These are phyloP conservation scores for Trypanosoma cruzi DNA, from an alignment of 208 protist genomes.

Conservation along the genomic window DNA sequence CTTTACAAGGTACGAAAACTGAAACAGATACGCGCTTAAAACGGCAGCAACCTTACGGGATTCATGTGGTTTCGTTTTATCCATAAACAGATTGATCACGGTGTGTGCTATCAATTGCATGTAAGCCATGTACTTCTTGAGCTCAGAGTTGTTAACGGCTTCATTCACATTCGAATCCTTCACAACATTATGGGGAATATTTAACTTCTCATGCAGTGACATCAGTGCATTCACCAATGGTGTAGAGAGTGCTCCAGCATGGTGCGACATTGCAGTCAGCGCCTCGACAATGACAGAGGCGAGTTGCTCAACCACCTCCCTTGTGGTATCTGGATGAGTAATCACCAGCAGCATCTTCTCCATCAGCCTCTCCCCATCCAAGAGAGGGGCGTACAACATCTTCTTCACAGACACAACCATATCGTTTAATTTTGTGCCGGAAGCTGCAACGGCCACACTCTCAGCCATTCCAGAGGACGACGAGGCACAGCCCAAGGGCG, in stretches of 20 bases:
- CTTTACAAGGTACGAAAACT: slow-evolving; percentile 67
- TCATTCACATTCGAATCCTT: slow-evolving; percentile 1
- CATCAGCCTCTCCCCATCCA: slow-evolving; percentile 33
- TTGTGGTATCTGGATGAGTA: slow-evolving; percentile 38
- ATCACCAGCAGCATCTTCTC: slow-evolving; percentile 47
- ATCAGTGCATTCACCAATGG: slow-evolving; percentile 60
- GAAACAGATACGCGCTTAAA: slow-evolving; percentile 73
- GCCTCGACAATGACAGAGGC: slow-evolving; percentile 38
- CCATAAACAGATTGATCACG: slow-evolving; percentile 61
- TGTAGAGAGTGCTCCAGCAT: slow-evolving; percentile 50
- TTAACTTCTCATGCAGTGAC: slow-evolving; percentile 55
- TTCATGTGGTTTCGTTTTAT: slow-evolving; percentile 45
- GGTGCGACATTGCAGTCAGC: slow-evolving; percentile 38
- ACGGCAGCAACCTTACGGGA: slow-evolving; percentile 63
- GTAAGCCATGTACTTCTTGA: slow-evolving; percentile 28
- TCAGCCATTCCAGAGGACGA: not conserved
- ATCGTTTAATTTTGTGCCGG: not conserved
- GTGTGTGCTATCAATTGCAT: slow-evolving; percentile 46
- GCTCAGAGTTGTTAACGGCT: not conserved
- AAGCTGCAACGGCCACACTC: not conserved
- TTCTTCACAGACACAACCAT: slow-evolving; percentile 29
- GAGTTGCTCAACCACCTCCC: slow-evolving; percentile 40
- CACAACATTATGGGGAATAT: slow-evolving; percentile 36
- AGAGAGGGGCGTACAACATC: slow-evolving; percentile 23
- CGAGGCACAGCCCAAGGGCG: not conserved